phyloP scores from a whole-genome alignment of 1,284 basidiomycete genomes.

The Xerocomus amazonicus region DNA sequence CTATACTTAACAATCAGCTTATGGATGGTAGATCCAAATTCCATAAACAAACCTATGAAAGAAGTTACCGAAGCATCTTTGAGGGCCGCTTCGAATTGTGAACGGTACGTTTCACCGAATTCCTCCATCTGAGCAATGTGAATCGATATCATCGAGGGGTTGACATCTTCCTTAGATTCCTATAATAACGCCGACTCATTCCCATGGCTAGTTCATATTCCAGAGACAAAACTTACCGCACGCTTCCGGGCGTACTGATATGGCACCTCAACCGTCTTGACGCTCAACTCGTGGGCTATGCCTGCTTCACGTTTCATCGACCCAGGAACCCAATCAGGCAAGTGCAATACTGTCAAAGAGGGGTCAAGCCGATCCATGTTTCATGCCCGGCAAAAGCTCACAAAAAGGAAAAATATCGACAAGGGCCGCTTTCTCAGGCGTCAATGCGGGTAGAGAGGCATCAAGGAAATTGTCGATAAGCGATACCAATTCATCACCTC shows the following conservation, averaged over 20 bases:
- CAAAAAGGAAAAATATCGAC: constrained; percentile 26
- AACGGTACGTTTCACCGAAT: constrained; percentile 7
- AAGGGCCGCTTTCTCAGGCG: constrained; percentile 12
- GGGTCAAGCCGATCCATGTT: neutral
- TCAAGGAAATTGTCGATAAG: constrained; percentile 18
- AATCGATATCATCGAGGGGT: constrained; percentile 21
- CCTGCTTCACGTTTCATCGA: constrained; percentile 15
- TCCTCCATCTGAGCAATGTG: constrained; percentile 20
- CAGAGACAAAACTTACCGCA: constrained; percentile 5
- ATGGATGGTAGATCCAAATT: too few relatives aligned
- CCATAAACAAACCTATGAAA: constrained; percentile 17
- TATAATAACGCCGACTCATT: neutral
- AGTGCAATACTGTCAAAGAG: constrained; percentile 11
- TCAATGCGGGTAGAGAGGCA: constrained; percentile 3
- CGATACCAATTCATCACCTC: constrained; percentile 19
- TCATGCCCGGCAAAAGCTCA: constrained; percentile 3
- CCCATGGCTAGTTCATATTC: neutral
- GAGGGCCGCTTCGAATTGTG: constrained; percentile 18
- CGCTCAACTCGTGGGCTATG: constrained; percentile 10
- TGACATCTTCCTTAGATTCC: constrained; percentile 8
- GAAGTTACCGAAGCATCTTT: constrained; percentile 18
- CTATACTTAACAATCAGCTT: constrained; percentile 6
- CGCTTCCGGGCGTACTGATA: constrained; percentile 18
- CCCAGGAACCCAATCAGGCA: constrained; percentile 26
- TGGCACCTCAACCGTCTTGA: constrained; percentile 16